A percentile compares a stretch with the other conserved stretches of the same genome.
Evolutionary conservation across 345 rosid genomes (phyloP).

Genomic region (Melaleuca quinquenervia): DNA sequence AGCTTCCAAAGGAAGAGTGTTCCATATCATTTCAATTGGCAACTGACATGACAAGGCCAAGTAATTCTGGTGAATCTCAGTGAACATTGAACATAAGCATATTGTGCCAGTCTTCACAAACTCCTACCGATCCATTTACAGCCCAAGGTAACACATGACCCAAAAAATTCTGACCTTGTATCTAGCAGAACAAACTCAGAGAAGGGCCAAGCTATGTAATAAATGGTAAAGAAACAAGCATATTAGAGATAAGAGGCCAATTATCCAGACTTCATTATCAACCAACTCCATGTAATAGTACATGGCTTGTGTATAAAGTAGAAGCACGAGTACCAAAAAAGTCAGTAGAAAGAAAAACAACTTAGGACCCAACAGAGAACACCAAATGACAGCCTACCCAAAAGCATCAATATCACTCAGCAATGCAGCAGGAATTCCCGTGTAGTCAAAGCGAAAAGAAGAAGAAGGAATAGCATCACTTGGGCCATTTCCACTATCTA

Average conservation of each 20-base stretch:
- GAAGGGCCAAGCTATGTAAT: not conserved
- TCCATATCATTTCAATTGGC: not conserved
- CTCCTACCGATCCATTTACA: not conserved
- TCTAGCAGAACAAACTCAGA: not conserved
- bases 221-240: not conserved
- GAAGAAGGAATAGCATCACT: not conserved
- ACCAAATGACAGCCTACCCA: not conserved
- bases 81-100: not conserved
- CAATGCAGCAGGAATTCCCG: not conserved
- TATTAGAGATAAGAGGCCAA: not conserved
- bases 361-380: not conserved
- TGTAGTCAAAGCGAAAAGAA: not conserved
- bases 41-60: not conserved
- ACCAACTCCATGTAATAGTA: not conserved
- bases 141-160: not conserved
- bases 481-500: not conserved
- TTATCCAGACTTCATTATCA: not conserved
- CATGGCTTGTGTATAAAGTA: not conserved
- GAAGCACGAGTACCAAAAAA: not conserved
- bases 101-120: not conserved
- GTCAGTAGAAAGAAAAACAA: not conserved
- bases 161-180: not conserved
- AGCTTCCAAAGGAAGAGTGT: not conserved
- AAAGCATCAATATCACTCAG: not conserved
- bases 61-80: not conserved